phyloP scores from a whole-genome alignment of 768 basidiomycete genomes.

The Leucocoprinus sp. region DNA sequence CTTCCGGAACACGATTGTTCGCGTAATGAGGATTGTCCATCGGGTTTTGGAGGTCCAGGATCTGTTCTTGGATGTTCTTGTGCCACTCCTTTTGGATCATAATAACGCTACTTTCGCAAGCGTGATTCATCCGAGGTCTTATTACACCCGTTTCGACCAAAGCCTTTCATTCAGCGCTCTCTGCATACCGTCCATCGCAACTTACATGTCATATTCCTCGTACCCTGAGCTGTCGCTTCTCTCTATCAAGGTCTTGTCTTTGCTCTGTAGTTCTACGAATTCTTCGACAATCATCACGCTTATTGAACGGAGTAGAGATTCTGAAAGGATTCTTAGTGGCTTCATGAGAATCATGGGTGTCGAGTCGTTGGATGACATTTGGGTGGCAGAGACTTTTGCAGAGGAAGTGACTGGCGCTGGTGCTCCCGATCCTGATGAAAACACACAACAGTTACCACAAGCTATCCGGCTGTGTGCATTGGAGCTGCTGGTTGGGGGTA shows the following conservation, averaged over 20 bases:
- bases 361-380: conserved; percentile 55
- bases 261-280: conserved; percentile 56
- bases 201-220: conserved; percentile 65
- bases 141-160: conserved; percentile 68
- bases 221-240: conserved; percentile 70
- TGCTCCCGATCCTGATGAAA: conserved; percentile 45
- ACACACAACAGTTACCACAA: conserved; percentile 45
- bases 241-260: conserved; percentile 67
- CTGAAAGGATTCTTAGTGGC: conserved; percentile 76
- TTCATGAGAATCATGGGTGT: conserved; percentile 60
- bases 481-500: conserved; percentile 75
- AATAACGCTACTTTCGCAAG: conserved; percentile 48
- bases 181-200: conserved; percentile 73
- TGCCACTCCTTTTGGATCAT: conserved; percentile 67
- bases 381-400: conserved; percentile 47
- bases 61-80: conserved; percentile 80
- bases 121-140: conserved; percentile 52
- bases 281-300: conserved; percentile 72
- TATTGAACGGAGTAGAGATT: conserved; percentile 74
- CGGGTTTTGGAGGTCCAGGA: conserved; percentile 82
- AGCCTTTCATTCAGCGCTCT: conserved; percentile 60
- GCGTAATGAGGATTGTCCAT: conserved; percentile 74
- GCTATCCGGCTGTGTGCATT: conserved; percentile 71
- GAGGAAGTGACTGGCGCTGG: conserved; percentile 70
- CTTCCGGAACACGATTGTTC: conserved; percentile 68